Evolutionary conservation across 805 yeast species (phyloP).

Genomic region (Lachancea kluyveri): DNA sequence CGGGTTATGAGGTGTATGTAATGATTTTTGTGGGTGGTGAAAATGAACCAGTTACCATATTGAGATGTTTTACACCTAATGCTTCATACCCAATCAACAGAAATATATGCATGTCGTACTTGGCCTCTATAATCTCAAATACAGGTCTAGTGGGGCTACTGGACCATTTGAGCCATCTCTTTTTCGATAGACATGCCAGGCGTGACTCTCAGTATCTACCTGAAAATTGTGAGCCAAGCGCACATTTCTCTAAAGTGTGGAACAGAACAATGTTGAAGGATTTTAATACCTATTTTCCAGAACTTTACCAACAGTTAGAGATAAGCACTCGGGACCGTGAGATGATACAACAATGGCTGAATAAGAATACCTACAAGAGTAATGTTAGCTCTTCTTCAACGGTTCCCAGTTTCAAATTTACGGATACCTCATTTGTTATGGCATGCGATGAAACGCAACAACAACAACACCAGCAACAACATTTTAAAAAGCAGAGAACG

Average conservation of each 20-base stretch:
- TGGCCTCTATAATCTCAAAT: conserved; percentile 12
- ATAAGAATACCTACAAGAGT: conserved; percentile 2
- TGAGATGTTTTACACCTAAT: conserved; percentile 28
- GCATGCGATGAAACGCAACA: conserved; percentile 10
- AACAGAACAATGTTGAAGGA: conserved; percentile 26
- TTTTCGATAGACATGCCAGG: conserved; percentile 12
- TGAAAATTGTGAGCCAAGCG: not conserved
- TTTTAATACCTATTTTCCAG: conserved; percentile 26
- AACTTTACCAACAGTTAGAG: conserved; percentile 8
- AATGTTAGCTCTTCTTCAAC: not conserved
- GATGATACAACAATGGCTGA: conserved; percentile 3
- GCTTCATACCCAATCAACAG: conserved; percentile 22
- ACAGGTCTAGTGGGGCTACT: conserved; percentile 20
- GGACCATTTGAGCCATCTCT: conserved; percentile 16
- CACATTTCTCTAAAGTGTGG: conserved; percentile 19
- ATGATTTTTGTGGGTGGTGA: conserved; percentile 19
- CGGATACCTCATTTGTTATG: conserved; percentile 4
- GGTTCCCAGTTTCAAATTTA: conserved; percentile 4
- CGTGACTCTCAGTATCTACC: too few relatives aligned
- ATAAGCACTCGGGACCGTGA: conserved; percentile 1
- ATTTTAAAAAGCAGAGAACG: conserved; percentile 5
- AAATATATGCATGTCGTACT: conserved; percentile 22
- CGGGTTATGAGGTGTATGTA: conserved; percentile 19
- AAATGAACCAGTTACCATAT: conserved; percentile 16
- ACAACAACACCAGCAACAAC: conserved; percentile 2